Percentiles rank a stretch among this genome's conserved stretches.
Evolutionary conservation across 2,329 filamentous ascomycete genomes (phyloP).

Genomic region (Thelonectria rubi): DNA sequence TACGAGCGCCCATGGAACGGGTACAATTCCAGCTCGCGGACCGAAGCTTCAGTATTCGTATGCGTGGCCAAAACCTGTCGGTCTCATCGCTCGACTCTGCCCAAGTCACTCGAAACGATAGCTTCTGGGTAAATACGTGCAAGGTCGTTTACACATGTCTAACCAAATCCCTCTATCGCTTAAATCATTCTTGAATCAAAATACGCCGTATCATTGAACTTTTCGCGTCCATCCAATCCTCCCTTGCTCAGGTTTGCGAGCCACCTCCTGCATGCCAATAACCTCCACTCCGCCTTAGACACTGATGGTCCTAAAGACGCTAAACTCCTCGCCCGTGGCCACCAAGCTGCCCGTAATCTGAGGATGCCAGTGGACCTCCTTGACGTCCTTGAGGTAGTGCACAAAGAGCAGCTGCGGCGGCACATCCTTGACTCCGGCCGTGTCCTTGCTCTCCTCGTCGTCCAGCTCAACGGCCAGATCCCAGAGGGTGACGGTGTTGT

Average conservation of each 20-base stretch:
- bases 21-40: background rate
- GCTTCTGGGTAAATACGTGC: background rate
- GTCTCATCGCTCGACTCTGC: too few relatives aligned
- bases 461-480: slow-evolving; percentile 96
- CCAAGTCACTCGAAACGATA: too few relatives aligned
- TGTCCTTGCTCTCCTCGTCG: slow-evolving; percentile 94
- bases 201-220: background rate
- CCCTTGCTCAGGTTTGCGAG: background rate
- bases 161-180: background rate
- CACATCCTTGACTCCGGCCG: slow-evolving; percentile 85
- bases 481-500: slow-evolving; percentile 96
- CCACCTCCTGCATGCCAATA: background rate
- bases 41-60: background rate
- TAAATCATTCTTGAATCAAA: background rate
- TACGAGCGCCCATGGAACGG: background rate
- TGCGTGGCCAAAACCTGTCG: too few relatives aligned
- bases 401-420: slow-evolving; percentile 95
- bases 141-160: background rate
- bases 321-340: slow-evolving; percentile 91
- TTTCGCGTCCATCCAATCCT: background rate
- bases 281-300: slow-evolving; percentile 59
- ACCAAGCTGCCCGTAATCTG: slow-evolving; percentile 92
- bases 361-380: slow-evolving; percentile 97
- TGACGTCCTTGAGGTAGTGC: slow-evolving; percentile 93
- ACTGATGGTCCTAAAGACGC: slow-evolving; percentile 84